Percentiles rank a stretch among this genome's conserved stretches.
Conservation (phyloP, 1,284 basidiomycete species). For the Ceratobasidium sp. region DNA sequence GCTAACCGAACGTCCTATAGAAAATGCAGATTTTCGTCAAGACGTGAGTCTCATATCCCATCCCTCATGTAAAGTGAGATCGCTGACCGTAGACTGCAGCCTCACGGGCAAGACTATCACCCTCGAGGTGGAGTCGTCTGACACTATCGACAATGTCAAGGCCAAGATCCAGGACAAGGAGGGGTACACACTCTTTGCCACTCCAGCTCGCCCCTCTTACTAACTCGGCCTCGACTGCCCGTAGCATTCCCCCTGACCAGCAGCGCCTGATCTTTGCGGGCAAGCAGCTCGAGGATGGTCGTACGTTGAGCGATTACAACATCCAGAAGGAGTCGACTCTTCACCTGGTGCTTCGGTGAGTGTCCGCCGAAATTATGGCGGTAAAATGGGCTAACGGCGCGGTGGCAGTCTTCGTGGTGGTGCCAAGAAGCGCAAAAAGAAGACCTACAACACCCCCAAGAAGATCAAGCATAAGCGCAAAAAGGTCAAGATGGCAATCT, state of each 20-base stretch:
- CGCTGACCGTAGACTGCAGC: constrained; percentile 56
- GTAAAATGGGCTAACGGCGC: background rate
- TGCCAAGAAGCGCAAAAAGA: constrained; percentile 99
- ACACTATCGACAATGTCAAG: constrained; percentile 98
- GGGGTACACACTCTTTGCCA: constrained; percentile 62
- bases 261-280: constrained; percentile 98
- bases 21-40: constrained; percentile 94
- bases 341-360: constrained; percentile 80
- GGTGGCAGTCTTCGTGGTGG: constrained; percentile 83
- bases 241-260: constrained; percentile 91
- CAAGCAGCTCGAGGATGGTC: constrained; percentile 96
- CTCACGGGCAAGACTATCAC: constrained; percentile 99
- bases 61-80: constrained; percentile 5
- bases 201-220: background rate
- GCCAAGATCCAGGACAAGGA: constrained; percentile 96
- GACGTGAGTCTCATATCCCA: constrained; percentile 64
- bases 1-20: constrained; percentile 47
- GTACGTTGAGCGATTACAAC: constrained; percentile 89
- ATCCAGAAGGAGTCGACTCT: constrained; percentile 97
- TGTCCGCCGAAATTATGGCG: background rate
- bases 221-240: constrained; percentile 39
- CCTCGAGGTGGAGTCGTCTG: constrained; percentile 94
- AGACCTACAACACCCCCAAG: constrained; percentile 99
- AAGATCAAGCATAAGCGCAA: constrained; percentile 99
- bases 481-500: constrained; percentile 97